Conservation (phyloP, 768 basidiomycete species). For the Tricholoma sp. region DNA sequence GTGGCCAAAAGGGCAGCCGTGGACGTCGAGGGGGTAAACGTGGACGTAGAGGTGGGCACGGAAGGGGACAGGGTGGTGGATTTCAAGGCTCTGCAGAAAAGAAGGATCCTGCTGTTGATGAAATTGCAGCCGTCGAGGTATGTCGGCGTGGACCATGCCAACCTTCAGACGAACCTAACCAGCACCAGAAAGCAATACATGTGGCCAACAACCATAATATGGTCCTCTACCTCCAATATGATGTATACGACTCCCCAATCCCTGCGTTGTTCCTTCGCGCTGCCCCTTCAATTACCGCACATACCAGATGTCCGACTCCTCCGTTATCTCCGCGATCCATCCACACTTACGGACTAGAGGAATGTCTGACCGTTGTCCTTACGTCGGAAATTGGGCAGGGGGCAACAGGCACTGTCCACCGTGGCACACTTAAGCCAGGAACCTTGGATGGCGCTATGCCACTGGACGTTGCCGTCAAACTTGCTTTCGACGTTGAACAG, state of each 20-base stretch:
- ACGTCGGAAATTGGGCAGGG: constrained; percentile 16
- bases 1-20: background rate
- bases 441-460: constrained; percentile 1
- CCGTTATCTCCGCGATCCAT: constrained; percentile 10
- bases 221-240: constrained; percentile 9
- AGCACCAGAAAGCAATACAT: constrained; percentile 4
- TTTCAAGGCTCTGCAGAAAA: constrained; percentile 8
- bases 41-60: constrained; percentile 6
- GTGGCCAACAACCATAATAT: constrained; percentile 3
- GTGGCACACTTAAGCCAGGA: constrained; percentile 14
- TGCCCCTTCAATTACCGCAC: constrained; percentile 7
- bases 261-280: constrained; percentile 9
- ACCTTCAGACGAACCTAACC: constrained; percentile 4
- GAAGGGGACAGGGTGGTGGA: constrained; percentile 5
- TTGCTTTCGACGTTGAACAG: constrained; percentile 13
- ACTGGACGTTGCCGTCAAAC: constrained; percentile 15
- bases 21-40: background rate
- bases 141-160: constrained; percentile 5
- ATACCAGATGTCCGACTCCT: background rate
- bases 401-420: constrained; percentile 14
- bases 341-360: constrained; percentile 7
- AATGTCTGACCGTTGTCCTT: constrained; percentile 13
- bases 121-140: constrained; percentile 5
- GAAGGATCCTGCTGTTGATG: constrained; percentile 6
- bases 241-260: constrained; percentile 5